These are phyloP conservation scores for Porodaedalea pini DNA, from an alignment of 1,284 basidiomycete genomes.

Conservation along the genomic window DNA sequence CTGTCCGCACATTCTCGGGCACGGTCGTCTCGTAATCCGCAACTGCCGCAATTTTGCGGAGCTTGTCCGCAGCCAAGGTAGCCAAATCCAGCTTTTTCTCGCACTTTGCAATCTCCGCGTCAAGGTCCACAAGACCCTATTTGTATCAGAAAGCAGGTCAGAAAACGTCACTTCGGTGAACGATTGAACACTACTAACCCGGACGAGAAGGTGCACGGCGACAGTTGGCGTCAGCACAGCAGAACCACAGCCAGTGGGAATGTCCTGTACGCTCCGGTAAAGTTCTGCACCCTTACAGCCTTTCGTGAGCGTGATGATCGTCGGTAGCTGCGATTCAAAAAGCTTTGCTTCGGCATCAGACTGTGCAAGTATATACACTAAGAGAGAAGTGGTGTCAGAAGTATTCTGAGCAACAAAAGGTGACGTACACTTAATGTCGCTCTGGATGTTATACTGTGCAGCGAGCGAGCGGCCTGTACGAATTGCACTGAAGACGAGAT, in stretches of 20 bases:
- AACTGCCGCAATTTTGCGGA: slow-evolving; percentile 69
- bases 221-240: slow-evolving; percentile 74
- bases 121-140: slow-evolving; percentile 82
- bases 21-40: slow-evolving; percentile 78
- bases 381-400: not conserved
- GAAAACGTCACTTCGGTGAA: not conserved
- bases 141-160: not conserved
- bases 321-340: slow-evolving; percentile 69
- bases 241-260: slow-evolving; percentile 89
- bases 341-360: slow-evolving; percentile 60
- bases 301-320: slow-evolving; percentile 84
- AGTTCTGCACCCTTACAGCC: slow-evolving; percentile 70
- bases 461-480: slow-evolving; percentile 83
- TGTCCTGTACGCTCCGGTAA: slow-evolving; percentile 47
- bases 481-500: slow-evolving; percentile 80
- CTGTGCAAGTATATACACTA: slow-evolving; percentile 81
- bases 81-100: slow-evolving; percentile 83
- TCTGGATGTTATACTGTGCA: slow-evolving; percentile 88
- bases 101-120: slow-evolving; percentile 80
- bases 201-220: slow-evolving; percentile 79
- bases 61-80: slow-evolving; percentile 68
- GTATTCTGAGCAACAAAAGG: not conserved
- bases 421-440: slow-evolving; percentile 50
- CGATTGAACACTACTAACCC: slow-evolving; percentile 45
- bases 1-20: slow-evolving; percentile 68